Evolutionary conservation across 1,139 yeast species (phyloP).

Genomic region (Taphrina deformans): DNA sequence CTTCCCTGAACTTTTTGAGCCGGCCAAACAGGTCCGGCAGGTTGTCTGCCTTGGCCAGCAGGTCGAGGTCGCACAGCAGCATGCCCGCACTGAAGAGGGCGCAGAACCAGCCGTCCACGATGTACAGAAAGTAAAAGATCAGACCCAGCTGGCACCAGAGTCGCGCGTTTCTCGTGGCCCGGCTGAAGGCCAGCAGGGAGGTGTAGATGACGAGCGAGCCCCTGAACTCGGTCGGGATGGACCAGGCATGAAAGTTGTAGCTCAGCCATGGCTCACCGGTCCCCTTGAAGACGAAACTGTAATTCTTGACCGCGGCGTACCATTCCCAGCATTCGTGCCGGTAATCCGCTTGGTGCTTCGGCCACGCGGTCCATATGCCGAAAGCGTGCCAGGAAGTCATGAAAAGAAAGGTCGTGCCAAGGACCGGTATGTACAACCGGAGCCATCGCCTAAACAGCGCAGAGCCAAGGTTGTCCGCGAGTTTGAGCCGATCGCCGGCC

Average conservation of each 20-base stretch:
- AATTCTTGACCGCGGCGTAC: conserved; percentile 24
- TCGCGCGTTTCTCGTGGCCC: conserved; percentile 14
- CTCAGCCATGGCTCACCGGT: conserved; percentile 27
- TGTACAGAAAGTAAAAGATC: conserved; percentile 14
- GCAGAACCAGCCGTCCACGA: conserved; percentile 32
- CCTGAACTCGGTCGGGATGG: conserved; percentile 24
- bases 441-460: conserved; percentile 25
- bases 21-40: conserved; percentile 5
- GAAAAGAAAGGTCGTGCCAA: conserved; percentile 30
- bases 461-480: conserved; percentile 11
- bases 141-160: conserved; percentile 14
- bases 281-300: conserved; percentile 17
- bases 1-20: not conserved
- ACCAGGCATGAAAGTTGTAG: conserved; percentile 32
- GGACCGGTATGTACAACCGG: conserved; percentile 24
- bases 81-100: conserved; percentile 18
- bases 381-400: conserved; percentile 31
- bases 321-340: conserved; percentile 9
- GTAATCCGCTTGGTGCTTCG: conserved; percentile 19
- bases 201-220: conserved; percentile 29
- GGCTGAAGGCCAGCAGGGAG: conserved; percentile 8
- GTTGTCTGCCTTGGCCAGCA: not conserved
- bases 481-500: conserved; percentile 13
- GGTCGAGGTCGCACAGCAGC: conserved; percentile 29
- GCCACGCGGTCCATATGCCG: conserved; percentile 29